phyloP scores from a whole-genome alignment of 768 basidiomycete genomes.

The Collybia sp. region DNA sequence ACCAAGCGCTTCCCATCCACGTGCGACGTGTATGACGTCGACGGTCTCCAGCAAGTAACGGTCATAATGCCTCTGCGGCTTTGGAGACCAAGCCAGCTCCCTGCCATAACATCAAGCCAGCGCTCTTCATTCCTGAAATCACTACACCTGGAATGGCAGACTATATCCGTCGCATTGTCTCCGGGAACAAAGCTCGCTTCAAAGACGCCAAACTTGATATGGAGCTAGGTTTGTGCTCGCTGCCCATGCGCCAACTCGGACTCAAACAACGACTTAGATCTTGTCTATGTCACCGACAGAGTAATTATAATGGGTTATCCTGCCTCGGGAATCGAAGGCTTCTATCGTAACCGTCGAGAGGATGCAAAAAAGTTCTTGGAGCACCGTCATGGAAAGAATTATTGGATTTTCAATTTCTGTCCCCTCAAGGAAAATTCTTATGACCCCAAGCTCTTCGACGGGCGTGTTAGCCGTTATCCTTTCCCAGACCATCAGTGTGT shows the following conservation, averaged over 20 bases:
- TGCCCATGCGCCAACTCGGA: constrained; percentile 5
- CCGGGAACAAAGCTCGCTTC: constrained; percentile 78
- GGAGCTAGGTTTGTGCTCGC: constrained; percentile 53
- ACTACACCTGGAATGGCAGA: constrained; percentile 43
- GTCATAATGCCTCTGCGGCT: no score
- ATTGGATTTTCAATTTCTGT: constrained; percentile 89
- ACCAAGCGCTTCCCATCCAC: no score
- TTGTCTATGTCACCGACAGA: constrained; percentile 69
- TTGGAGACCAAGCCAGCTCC: no score
- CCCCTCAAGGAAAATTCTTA: constrained; percentile 81
- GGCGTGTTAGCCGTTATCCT: constrained; percentile 78
- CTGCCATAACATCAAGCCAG: no score
- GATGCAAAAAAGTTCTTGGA: constrained; percentile 77
- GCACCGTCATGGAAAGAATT: constrained; percentile 68
- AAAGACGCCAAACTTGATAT: constrained; percentile 61
- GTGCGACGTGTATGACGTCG: no score
- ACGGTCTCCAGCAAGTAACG: no score
- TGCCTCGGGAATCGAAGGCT: constrained; percentile 68
- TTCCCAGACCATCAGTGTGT: constrained; percentile 89
- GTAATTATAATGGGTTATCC: constrained; percentile 85
- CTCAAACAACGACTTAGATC: constrained; percentile 25
- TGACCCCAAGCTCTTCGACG: constrained; percentile 59
- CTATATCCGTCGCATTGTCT: constrained; percentile 69
- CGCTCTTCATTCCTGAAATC: neutral
- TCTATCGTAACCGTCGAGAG: constrained; percentile 75